Base-by-base conservation (phyloP, 768 basidiomycete species). In the Tulasnella sp. region DNA sequence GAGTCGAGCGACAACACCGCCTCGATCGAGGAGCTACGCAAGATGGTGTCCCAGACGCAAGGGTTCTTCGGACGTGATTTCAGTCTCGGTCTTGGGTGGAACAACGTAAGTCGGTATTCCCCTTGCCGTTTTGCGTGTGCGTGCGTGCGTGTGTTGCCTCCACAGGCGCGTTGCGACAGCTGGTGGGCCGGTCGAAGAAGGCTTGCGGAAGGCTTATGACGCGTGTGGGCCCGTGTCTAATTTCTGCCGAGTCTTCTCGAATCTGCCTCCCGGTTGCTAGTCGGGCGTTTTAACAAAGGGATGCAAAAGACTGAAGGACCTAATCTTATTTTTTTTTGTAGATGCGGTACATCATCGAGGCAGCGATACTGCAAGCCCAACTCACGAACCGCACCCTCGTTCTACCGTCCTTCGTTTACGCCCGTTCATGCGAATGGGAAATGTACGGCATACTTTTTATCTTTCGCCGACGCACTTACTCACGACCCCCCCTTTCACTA, bases 271-370 rank as follows among this genome's bases (percentile, higher is more conserved):
- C 48, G 48, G 10, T 48, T 24, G 48, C 48, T 18, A 48, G 7
- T 48, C 48, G 48, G 3, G n/a, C n/a, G n/a, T n/a, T n/a, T n/a
- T n/a, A n/a, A n/a, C n/a, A n/a, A n/a, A n/a, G n/a, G n/a, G n/a
- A n/a, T n/a, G n/a, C n/a, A n/a, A n/a, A n/a, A n/a, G n/a, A n/a
- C n/a, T n/a, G n/a, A n/a, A n/a, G n/a, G n/a, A n/a, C n/a, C n/a
- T n/a, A n/a, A n/a, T n/a, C n/a, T n/a, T n/a, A n/a, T n/a, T n/a
- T n/a, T n/a, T 7, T n/a, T n/a, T n/a, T n/a, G n/a, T n/a, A 88
- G 88, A 85, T 88, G 85, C 86, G 88, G 27, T 88, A 88, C 80
- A 89, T 89, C 79, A 85, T 88, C 79, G 88, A 88, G 80, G 86
- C 87, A 1, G 84, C 87, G 14, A 81, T 88, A 24, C 76, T 87